Base-by-base conservation (phyloP, 352 stramenopile species). In the Phytophthora citricola region DNA sequence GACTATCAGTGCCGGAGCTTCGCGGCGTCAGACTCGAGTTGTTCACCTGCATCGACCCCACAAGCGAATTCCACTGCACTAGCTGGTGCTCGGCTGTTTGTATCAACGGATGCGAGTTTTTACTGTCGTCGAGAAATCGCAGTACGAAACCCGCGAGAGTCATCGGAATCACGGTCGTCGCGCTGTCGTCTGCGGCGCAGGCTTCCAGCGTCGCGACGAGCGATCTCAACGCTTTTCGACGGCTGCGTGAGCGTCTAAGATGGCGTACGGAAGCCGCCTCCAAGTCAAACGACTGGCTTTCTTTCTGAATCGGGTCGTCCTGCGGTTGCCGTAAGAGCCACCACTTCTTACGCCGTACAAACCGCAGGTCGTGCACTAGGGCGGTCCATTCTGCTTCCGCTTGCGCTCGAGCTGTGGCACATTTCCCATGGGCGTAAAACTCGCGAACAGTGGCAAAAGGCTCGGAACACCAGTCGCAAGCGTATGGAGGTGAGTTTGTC, bases 391-490 rank as follows among this genome's bases (percentile, higher is more conserved):
- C 66, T 36, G 32, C 27, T 50, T 70, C 50, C 36, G 61, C 50
- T 59, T n/a, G 31, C 34, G 29, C 32, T 7, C 55, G 50, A 48
- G 61, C 48, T 51, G 49, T 9, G 44, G 43, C 38, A 15, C 61
- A 75, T 10, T 71, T 63, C 8, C 10, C 45, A 24, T 83, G 74
- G 14, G 71, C 62, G 31, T 66, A 72, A 54, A 72, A 75, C 31
- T 66, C 31, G 2, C 49, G 63, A 24, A 40, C 45, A 14, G 67
- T 72, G 4, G 47, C 55, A 34, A 75, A 70, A 1, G 63, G 52
- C 38, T 70, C 61, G 24, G 36, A 56, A 22, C 75, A 79, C 71
- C 67, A 75, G 22, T 67, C 44, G n/a, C 71, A 79, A 17, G 54
- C 43, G 32, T 70, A 76, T 31, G 53, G 62, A n/a, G 75, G 74